Conservation (phyloP, 305 asterid genomes). For the Plantago rigida region DNA sequence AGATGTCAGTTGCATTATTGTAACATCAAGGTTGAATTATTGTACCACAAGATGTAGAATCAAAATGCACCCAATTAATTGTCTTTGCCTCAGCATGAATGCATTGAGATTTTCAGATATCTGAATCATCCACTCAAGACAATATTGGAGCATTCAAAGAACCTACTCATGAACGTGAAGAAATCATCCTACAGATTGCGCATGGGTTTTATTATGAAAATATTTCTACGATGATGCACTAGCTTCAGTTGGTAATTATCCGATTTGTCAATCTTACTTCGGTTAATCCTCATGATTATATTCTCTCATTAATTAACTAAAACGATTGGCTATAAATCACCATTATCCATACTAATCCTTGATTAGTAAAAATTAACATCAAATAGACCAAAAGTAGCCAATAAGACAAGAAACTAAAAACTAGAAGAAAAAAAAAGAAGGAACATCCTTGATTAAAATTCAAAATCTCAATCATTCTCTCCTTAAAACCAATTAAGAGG, state of each 20-base stretch:
- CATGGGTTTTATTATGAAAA: slow-evolving; percentile 2
- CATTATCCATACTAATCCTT: slow-evolving; percentile 3
- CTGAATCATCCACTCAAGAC: no score
- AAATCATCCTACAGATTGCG: slow-evolving; percentile 17
- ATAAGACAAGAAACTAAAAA: slow-evolving; percentile 2
- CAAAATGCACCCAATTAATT: no score
- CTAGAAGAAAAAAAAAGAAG: no score
- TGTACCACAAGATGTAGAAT: no score
- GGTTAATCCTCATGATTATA: slow-evolving; percentile 21
- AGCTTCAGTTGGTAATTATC: slow-evolving; percentile 14
- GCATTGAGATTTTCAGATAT: no score
- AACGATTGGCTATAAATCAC: slow-evolving; percentile 27
- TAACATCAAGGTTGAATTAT: no score
- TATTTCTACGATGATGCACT: slow-evolving; percentile 18
- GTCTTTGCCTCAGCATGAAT: no score
- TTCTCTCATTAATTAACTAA: slow-evolving; percentile 20
- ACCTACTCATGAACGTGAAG: slow-evolving; percentile 31
- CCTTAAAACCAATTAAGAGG: slow-evolving; percentile 18
- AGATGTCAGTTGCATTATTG: no score
- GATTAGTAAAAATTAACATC: slow-evolving; percentile 2
- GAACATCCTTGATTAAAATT: background rate
- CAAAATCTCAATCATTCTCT: slow-evolving; percentile 9
- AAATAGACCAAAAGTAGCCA: slow-evolving; percentile 10
- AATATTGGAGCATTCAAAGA: slow-evolving; percentile 20
- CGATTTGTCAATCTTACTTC: slow-evolving; percentile 10